Evolutionary conservation across 345 rosid genomes (phyloP).

Genomic region (Reutealis trisperma): DNA sequence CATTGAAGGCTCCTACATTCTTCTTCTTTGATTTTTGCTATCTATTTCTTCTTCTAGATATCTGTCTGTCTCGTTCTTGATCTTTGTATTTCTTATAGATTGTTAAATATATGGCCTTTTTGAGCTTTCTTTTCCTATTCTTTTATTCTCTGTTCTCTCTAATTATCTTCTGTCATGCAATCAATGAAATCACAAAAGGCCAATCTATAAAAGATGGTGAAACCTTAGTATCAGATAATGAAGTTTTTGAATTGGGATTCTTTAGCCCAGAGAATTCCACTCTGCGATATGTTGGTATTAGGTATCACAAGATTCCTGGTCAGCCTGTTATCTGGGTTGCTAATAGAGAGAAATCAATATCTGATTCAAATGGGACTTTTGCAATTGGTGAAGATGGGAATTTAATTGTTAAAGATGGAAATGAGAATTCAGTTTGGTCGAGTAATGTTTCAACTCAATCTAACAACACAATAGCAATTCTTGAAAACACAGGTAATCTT

Average conservation of each 20-base stretch:
- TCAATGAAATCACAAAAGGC: constrained; percentile 38
- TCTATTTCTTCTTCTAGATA: background rate
- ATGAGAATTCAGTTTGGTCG: constrained; percentile 46
- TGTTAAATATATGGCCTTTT: constrained; percentile 15
- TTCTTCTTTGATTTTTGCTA: background rate
- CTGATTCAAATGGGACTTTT: constrained; percentile 44
- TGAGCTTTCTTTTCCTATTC: constrained; percentile 17
- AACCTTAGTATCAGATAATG: constrained; percentile 33
- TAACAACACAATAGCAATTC: constrained; percentile 6
- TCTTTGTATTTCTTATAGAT: background rate
- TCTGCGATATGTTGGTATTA: constrained; percentile 56
- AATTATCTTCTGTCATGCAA: constrained; percentile 31
- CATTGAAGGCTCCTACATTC: background rate
- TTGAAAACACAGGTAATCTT: constrained; percentile 11
- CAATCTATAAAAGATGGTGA: constrained; percentile 47
- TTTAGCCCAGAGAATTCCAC: constrained; percentile 50
- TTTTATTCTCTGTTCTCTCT: constrained; percentile 22
- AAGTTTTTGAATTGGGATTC: constrained; percentile 59
- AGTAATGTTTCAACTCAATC: constrained; percentile 27
- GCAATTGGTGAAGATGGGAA: constrained; percentile 51
- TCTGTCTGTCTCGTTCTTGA: background rate
- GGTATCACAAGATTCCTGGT: constrained; percentile 49
- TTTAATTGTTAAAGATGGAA: constrained; percentile 48
- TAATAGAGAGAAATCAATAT: constrained; percentile 56
- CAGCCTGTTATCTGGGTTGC: constrained; percentile 64